These are phyloP conservation scores for Boletellus sp. DNA, from an alignment of 768 basidiomycete genomes.

Conservation along the genomic window DNA sequence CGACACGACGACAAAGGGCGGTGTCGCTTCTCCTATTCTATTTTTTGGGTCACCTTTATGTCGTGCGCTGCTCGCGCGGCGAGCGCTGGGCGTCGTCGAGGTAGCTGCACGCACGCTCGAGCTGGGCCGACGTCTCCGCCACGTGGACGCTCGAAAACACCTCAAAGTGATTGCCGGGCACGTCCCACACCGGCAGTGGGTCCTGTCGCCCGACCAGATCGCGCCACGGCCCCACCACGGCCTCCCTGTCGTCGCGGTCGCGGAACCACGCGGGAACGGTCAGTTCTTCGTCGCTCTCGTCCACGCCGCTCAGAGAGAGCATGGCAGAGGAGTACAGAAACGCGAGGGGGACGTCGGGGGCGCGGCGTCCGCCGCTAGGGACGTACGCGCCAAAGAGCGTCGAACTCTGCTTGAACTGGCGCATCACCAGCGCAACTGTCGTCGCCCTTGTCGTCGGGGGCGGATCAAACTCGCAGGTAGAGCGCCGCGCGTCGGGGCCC, in stretches of 20 bases:
- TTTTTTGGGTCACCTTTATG: no score
- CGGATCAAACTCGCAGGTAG: slow-evolving; percentile 12
- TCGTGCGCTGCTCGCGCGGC: no score
- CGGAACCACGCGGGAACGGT: slow-evolving; percentile 41
- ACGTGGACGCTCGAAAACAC: slow-evolving; percentile 53
- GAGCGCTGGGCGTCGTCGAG: slow-evolving; percentile 3
- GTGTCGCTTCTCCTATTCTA: no score
- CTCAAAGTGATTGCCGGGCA: slow-evolving; percentile 67
- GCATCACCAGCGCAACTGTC: slow-evolving; percentile 33
- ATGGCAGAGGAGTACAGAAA: slow-evolving; percentile 53
- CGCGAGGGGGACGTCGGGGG: slow-evolving; percentile 35
- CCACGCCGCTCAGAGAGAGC: slow-evolving; percentile 33
- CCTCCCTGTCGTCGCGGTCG: slow-evolving; percentile 36
- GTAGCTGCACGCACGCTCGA: slow-evolving; percentile 18
- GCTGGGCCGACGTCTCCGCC: slow-evolving; percentile 21
- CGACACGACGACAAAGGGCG: no score
- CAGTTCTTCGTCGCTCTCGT: background rate
- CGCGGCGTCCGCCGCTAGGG: slow-evolving; percentile 17
- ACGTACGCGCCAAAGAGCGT: slow-evolving; percentile 46
- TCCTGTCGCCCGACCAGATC: slow-evolving; percentile 29
- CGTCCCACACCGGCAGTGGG: slow-evolving; percentile 47
- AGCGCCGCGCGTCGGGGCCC: no score
- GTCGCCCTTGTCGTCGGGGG: no score
- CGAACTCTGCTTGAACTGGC: slow-evolving; percentile 50
- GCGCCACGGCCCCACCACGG: slow-evolving; percentile 47